Evolutionary conservation across 2,329 filamentous ascomycete genomes (phyloP), one percentile per base, ranked within the genome.

Genomic region (Pseudopyricularia javanii): DNA sequence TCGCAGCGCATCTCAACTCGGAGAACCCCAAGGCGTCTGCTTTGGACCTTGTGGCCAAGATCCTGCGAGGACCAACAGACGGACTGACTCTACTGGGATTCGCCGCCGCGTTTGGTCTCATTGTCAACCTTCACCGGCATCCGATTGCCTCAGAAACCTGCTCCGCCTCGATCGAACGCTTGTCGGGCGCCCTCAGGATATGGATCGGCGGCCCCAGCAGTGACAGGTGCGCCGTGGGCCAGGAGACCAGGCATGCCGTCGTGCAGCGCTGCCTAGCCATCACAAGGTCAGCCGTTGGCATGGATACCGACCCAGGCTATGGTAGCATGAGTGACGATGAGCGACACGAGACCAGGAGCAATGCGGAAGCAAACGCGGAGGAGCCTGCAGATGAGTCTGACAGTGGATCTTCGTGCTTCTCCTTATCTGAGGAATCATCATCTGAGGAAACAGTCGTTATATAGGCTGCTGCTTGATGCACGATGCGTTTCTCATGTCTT

Each of bases 261-360:
- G 74, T 83, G 3, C 72, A 78, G 50, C 70, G 72, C 51, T 84
- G 80, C 55, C 63, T 83, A 17, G 60, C 64, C 11, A 72, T 83
- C 34, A 79, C 75, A 14, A 80, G 78, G 61, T 73, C 68, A 50
- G 67, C 79, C 35, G 73, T 82, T 7, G 79, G 80, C 8, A 82
- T 83, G 74, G 75, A 80, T 54, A 65, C 69, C 12, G 80, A 83
- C 58, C 74, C 75, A 1, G 80, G 80, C 7, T 83, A 83, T 62
- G 78, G 72, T 49, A 81, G 73, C 56, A 76, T 79, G 71, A 75
- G 71, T 54, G 76, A 79, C 45, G 49, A 34, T 24, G 49, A 45
- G 20, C 40, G 24, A 20, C 40, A 45, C 20, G 40, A 24, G 24
- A 20, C 22, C 20, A 26, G 17, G 40, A 45, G 40, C 12, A 45